A percentile compares a stretch with the other conserved stretches of the same genome.
phyloP scores from a whole-genome alignment of 139 green algal genomes.

The Eudorina sp. region DNA sequence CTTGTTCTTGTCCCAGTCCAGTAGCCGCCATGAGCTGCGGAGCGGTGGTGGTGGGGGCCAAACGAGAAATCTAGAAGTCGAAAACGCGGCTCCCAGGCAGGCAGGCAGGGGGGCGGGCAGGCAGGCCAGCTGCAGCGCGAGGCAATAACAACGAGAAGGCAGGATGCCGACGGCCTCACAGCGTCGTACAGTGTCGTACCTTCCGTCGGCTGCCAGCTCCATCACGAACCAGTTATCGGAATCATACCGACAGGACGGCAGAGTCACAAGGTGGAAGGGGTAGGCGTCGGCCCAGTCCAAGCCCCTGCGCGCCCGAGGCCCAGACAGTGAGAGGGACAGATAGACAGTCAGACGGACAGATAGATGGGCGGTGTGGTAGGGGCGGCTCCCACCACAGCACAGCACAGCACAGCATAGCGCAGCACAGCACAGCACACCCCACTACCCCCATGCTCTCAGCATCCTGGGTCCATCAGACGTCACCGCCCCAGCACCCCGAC shows the following conservation, averaged over 20 bases:
- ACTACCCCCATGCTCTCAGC: too few relatives aligned
- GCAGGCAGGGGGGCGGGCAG: not conserved
- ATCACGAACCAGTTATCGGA: constrained; percentile 42
- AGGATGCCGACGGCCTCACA: not conserved
- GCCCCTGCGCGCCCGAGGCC: not conserved
- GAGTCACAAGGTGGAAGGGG: constrained; percentile 29
- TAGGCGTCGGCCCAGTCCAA: constrained; percentile 34
- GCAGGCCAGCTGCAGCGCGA: not conserved
- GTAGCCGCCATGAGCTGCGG: constrained; percentile 21
- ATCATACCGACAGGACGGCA: constrained; percentile 36
- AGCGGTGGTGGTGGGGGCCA: not conserved
- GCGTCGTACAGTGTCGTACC: not conserved
- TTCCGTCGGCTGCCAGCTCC: not conserved
- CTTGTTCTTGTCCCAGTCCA: constrained; percentile 48
- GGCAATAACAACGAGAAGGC: not conserved
- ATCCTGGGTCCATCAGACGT: too few relatives aligned
- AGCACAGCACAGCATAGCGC: too few relatives aligned
- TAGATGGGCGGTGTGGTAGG: too few relatives aligned
- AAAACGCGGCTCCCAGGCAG: too few relatives aligned
- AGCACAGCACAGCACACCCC: too few relatives aligned
- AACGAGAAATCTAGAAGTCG: too few relatives aligned
- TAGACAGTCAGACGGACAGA: too few relatives aligned
- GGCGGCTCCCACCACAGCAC: too few relatives aligned
- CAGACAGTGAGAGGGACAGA: too few relatives aligned
- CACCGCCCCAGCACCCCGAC: too few relatives aligned